Evolutionary conservation across 2,329 filamentous ascomycete species (phyloP), one percentile per base, ranked within the genome.

Genomic region (Fusarium sp.): DNA sequence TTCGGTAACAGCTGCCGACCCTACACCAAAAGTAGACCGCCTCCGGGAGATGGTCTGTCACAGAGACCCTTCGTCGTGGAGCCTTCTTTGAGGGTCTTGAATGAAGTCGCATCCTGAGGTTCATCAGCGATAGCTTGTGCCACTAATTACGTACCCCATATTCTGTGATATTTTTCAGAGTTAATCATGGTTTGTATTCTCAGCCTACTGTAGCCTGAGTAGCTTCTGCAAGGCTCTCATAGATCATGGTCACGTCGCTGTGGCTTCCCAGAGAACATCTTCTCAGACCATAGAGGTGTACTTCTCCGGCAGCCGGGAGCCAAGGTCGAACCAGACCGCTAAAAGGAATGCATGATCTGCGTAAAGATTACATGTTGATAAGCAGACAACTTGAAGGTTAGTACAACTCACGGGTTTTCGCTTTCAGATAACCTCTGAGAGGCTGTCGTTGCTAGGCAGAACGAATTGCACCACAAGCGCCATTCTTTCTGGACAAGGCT

Each of bases 81-180:
- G 55, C 38, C 24, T 46, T 44, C 20, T 69, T 58, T 9, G 15
- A 53, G 40, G 16, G 20, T 47, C 43, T 15, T 24, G 32, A 5
- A 22, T 50, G 44, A 58, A 58, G 45, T 46, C 65, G 52, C 38
- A 52, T 30, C 25, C 32, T 45, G 42, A 56, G 43, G 58, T 65
- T 60, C 43, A 55, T 59, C 60, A 47, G 63, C 20, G 54, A 59
- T 46, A 46, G 40, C 50, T 32, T 53, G 30, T 47, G 52, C 67
- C 42, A 67, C 71, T 68, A 67, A 63, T 29, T 42, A 64, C 58
- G 63, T 59, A 73, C 63, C 73, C 64, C 60, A 67, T 73, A 70
- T 51, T 70, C 15, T 68, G 59, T 52, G 47, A 50, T 61, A 40
- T 51, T 32, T 62, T 68, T 44, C 63, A 59, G 59, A 65, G 59